Percentiles rank a stretch among this genome's conserved stretches.
phyloP scores from a whole-genome alignment of 305 asterid genomes.

The Fraxinus sp. region DNA sequence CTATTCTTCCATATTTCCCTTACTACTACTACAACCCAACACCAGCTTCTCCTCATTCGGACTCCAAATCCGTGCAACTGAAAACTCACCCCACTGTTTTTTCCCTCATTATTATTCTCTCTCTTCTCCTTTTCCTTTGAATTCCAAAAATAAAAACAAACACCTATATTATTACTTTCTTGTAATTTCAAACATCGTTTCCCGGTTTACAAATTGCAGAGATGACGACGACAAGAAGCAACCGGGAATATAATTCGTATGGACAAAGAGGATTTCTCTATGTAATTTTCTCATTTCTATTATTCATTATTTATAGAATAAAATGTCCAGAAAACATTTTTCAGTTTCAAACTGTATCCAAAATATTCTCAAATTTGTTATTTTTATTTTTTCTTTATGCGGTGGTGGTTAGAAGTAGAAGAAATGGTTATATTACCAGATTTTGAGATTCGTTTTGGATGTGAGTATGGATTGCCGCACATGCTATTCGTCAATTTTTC shows the following conservation, averaged over 20 bases:
- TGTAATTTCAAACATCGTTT: background rate
- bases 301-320: background rate
- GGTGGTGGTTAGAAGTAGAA: background rate
- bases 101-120: background rate
- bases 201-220: background rate
- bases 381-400: background rate
- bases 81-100: background rate
- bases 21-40: background rate
- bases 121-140: background rate
- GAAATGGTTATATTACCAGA: background rate
- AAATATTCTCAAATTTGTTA: background rate
- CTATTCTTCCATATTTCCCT: conserved; percentile 3
- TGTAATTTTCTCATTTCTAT: background rate
- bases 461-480: background rate
- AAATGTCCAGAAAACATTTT: background rate
- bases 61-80: background rate
- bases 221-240: background rate
- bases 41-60: background rate
- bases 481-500: background rate
- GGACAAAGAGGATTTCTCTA: background rate
- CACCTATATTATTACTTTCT: background rate
- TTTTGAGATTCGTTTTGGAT: background rate
- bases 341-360: background rate
- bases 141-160: background rate
- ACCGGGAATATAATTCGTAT: background rate